Conservation (phyloP, 148 eudicot genomes). For the Nyssa sinensis region DNA sequence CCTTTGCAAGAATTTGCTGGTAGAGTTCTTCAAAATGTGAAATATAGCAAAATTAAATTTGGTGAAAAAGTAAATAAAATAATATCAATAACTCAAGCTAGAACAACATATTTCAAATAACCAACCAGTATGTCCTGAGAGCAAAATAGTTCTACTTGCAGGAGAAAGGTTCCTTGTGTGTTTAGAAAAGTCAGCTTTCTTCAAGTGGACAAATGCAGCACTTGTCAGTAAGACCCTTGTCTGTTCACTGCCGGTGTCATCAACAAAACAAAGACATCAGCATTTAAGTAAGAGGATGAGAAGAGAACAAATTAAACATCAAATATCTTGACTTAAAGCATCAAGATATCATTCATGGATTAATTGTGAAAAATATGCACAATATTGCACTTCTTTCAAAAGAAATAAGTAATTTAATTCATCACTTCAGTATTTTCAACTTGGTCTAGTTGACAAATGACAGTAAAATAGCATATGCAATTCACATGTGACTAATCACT, state of each 20-base stretch:
- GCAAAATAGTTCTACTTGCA: conserved; percentile 86
- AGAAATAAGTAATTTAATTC: no score
- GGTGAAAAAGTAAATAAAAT: background rate
- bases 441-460: no score
- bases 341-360: background rate
- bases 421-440: no score
- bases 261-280: conserved; percentile 9
- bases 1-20: conserved; percentile 97
- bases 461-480: background rate
- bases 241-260: conserved; percentile 63
- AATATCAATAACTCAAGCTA: background rate
- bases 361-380: no score
- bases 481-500: background rate
- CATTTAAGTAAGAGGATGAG: no score
- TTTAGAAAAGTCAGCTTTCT: conserved; percentile 68
- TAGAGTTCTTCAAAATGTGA: conserved; percentile 60
- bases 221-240: conserved; percentile 87
- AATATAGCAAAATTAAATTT: conserved; percentile 1
- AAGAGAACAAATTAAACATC: background rate
- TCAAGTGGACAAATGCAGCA: conserved; percentile 86
- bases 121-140: conserved; percentile 92
- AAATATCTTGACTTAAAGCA: background rate
- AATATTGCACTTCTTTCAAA: no score
- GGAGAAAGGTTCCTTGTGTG: conserved; percentile 88
- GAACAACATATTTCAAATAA: conserved; percentile 25